A percentile compares a stretch with the other conserved stretches of the same genome.
Conservation (phyloP, 352 stramenopile genomes). For the Pythium biforme region DNA sequence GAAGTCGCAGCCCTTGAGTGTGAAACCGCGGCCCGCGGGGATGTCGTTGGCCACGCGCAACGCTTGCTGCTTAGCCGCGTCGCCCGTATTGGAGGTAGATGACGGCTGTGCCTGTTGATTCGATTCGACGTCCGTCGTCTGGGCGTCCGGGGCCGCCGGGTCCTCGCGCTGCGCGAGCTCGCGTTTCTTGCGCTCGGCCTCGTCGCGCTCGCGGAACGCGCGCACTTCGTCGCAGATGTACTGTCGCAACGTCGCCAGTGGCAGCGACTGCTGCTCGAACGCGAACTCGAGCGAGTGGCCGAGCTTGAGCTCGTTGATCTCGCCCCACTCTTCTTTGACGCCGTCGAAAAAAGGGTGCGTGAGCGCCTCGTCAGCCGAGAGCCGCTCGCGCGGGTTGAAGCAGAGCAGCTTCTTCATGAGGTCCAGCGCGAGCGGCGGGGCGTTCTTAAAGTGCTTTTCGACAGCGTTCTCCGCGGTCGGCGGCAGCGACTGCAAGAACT, state of each 20-base stretch:
- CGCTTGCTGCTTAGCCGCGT: background rate
- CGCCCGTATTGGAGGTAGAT: background rate
- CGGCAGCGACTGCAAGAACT: constrained; percentile 78
- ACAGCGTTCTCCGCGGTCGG: constrained; percentile 50
- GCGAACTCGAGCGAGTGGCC: constrained; percentile 80
- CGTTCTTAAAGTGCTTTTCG: constrained; percentile 52
- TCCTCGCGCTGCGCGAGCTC: constrained; percentile 17
- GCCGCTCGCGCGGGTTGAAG: constrained; percentile 91
- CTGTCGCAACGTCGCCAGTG: constrained; percentile 61
- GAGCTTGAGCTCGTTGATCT: constrained; percentile 58
- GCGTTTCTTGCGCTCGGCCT: constrained; percentile 31
- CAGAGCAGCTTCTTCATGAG: constrained; percentile 85
- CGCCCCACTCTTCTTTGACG: constrained; percentile 87
- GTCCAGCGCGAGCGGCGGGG: constrained; percentile 54
- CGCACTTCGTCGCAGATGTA: constrained; percentile 83
- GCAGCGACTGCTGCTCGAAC: constrained; percentile 75
- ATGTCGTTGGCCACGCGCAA: constrained; percentile 57
- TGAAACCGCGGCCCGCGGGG: constrained; percentile 57
- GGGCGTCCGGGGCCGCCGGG: background rate
- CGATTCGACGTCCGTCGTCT: background rate
- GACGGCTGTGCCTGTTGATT: constrained; percentile 7
- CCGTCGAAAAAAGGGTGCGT: constrained; percentile 87
- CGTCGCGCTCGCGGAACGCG: constrained; percentile 47
- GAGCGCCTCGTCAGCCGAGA: constrained; percentile 89
- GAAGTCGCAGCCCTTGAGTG: constrained; percentile 83